These are phyloP conservation scores for Pelargonium nanum DNA, from an alignment of 345 rosid species.

Conservation along the genomic window DNA sequence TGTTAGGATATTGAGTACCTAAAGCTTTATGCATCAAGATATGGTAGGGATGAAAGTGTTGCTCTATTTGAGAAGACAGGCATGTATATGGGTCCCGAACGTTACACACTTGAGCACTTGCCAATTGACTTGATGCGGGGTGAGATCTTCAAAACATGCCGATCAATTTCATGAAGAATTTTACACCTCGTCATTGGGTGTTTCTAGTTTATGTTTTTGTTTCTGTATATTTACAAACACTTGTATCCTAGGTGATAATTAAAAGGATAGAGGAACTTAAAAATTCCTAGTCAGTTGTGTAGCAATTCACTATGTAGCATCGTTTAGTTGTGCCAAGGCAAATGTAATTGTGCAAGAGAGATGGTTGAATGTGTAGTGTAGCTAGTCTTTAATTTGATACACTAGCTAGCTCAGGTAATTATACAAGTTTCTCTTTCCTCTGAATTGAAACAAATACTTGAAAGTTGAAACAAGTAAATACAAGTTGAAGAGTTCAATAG, in stretches of 20 bases:
- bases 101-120: slow-evolving; percentile 76
- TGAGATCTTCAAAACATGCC: slow-evolving; percentile 72
- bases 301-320: too few relatives aligned
- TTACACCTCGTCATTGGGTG: background rate
- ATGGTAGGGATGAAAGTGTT: slow-evolving; percentile 64
- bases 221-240: background rate
- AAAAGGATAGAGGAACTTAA: background rate
- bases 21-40: slow-evolving; percentile 61
- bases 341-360: background rate
- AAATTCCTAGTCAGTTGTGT: background rate
- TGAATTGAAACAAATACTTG: too few relatives aligned
- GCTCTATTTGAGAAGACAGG: slow-evolving; percentile 83
- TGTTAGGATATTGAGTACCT: slow-evolving; percentile 73
- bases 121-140: slow-evolving; percentile 81
- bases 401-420: too few relatives aligned
- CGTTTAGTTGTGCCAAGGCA: background rate
- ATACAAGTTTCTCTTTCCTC: too few relatives aligned
- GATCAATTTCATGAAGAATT: slow-evolving; percentile 7
- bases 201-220: background rate
- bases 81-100: slow-evolving; percentile 76
- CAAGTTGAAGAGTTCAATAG: too few relatives aligned
- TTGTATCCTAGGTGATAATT: background rate
- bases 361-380: too few relatives aligned
- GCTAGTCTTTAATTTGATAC: too few relatives aligned
- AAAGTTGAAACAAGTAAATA: too few relatives aligned